Base-by-base conservation (phyloP, 805 yeast genomes). In the Saccharomycopsis sp. region DNA sequence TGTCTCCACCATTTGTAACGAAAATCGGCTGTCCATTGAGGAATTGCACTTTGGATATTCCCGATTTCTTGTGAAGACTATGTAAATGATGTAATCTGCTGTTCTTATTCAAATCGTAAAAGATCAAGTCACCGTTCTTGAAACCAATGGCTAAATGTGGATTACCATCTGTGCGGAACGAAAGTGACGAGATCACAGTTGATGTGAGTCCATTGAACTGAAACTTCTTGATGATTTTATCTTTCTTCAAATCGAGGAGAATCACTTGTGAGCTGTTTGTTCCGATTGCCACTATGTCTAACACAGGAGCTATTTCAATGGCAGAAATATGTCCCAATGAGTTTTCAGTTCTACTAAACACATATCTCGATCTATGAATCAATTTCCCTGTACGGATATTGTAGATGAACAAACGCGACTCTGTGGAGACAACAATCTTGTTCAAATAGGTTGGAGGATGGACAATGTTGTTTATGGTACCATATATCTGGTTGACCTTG, bases 401-500 rank as follows among this genome's bases (percentile, higher is more conserved):
- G 72, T 79, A 80, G 25, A 96, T 73, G 55, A 82, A 70, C 14
- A 92, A 59, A 52, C 80, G 78, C 1, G 80, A 70, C 2, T 85
- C 76, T 1, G 97, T 89, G n/a, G 92, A 89, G 34, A 93, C 84
- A 1, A 87, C 85, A 25, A 96, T 74, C 69, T 94, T 94, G 75
- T 94, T 94, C 67, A 96, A 72, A 69, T 93, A 92, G 0, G 99
- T 93, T 34, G 97, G 92, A 54, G 93, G 86, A 70, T 94, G 99
- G 9, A 82, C 67, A 19, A 87, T 64, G 50, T 84, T 85, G 9
- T 86, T 85, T 17, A 94, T 78, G 5, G 77, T 78, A 22, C 96
- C 97, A 63, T 87, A 85, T 15, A 85, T 71, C n/a, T 78, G 71
- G 25, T 85, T 81, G 54, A 83, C 68, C 50, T 74, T 72, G 55